Conservation (phyloP, 495 filamentous ascomycete species). For the Penicillium lagena region DNA sequence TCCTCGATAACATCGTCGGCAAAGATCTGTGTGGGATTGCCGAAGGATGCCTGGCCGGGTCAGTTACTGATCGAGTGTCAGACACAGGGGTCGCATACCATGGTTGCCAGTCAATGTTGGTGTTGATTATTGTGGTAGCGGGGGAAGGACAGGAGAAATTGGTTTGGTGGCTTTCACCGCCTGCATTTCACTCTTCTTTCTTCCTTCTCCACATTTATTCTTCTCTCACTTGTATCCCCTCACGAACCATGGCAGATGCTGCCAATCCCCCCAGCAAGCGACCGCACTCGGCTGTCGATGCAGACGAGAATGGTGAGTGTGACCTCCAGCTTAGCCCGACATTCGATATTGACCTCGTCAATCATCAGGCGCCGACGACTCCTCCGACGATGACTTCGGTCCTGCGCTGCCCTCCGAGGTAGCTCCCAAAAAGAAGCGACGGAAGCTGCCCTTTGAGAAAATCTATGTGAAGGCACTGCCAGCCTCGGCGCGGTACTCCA, state of each 20-base stretch:
- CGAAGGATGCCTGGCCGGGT: conserved; percentile 41
- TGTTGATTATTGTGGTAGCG: too few species aligned
- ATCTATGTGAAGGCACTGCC: conserved; percentile 90
- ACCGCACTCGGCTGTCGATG: conserved; percentile 33
- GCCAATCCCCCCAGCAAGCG: conserved; percentile 26
- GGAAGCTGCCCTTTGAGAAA: conserved; percentile 88
- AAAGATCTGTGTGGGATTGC: conserved; percentile 96
- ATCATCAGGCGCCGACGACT: conserved; percentile 48
- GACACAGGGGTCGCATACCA: conserved; percentile 15
- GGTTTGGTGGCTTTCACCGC: conserved; percentile 21
- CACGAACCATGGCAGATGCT: conserved; percentile 23
- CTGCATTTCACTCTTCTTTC: conserved; percentile 11
- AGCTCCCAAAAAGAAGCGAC: conserved; percentile 83
- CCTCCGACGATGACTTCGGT: conserved; percentile 91
- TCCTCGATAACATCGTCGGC: conserved; percentile 94
- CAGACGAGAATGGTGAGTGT: conserved; percentile 26
- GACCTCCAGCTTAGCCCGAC: not conserved
- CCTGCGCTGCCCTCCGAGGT: conserved; percentile 71
- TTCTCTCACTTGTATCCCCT: not conserved
- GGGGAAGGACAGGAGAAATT: conserved; percentile 24
- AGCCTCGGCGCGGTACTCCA: conserved; percentile 76
- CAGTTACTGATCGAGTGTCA: not conserved
- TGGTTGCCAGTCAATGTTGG: conserved; percentile 16
- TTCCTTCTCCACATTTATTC: not conserved
- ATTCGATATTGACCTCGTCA: conserved; percentile 8